phyloP scores from a whole-genome alignment of 1,284 basidiomycete genomes.

The Amylostereum areolatum region DNA sequence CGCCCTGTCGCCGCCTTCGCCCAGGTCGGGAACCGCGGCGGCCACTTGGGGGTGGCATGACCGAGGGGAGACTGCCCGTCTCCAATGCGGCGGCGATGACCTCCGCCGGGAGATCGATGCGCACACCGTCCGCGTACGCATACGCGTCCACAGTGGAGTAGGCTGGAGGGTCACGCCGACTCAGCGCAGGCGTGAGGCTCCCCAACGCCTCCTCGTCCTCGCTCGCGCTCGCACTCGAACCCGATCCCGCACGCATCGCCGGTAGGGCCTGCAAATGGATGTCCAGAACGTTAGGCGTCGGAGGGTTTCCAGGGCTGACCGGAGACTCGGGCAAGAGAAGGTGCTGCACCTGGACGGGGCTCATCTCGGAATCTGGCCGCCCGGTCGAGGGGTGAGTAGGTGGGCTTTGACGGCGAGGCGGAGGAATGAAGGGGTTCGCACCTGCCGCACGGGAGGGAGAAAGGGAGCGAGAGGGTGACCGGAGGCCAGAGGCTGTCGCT shows the following conservation, averaged over 20 bases:
- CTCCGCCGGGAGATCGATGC: constrained; percentile 77
- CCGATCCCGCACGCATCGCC: constrained; percentile 20
- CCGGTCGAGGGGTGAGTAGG: constrained; percentile 14
- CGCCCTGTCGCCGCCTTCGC: constrained; percentile 45
- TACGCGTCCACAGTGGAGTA: constrained; percentile 80
- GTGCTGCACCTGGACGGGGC: constrained; percentile 47
- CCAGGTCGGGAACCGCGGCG: too few relatives aligned
- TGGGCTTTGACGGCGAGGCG: constrained; percentile 44
- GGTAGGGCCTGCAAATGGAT: constrained; percentile 65
- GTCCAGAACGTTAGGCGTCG: constrained; percentile 71
- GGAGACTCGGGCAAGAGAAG: constrained; percentile 69
- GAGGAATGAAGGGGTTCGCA: constrained; percentile 71
- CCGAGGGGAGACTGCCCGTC: constrained; percentile 47
- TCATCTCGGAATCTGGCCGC: constrained; percentile 51
- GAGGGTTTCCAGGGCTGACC: constrained; percentile 57
- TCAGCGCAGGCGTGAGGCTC: constrained; percentile 13
- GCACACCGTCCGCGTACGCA: constrained; percentile 74
- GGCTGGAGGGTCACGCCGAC: constrained; percentile 59
- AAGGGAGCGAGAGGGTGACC: constrained; percentile 22
- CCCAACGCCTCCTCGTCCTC: constrained; percentile 8
- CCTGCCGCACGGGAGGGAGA: constrained; percentile 41
- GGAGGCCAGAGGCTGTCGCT: constrained; percentile 35
- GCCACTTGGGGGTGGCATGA: not conserved
- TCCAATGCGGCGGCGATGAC: constrained; percentile 77
- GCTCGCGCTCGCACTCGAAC: constrained; percentile 5